A percentile compares a stretch with the other conserved stretches of the same genome.
Conservation (phyloP, 306 rosid species). For the Lathyrus sativus region DNA sequence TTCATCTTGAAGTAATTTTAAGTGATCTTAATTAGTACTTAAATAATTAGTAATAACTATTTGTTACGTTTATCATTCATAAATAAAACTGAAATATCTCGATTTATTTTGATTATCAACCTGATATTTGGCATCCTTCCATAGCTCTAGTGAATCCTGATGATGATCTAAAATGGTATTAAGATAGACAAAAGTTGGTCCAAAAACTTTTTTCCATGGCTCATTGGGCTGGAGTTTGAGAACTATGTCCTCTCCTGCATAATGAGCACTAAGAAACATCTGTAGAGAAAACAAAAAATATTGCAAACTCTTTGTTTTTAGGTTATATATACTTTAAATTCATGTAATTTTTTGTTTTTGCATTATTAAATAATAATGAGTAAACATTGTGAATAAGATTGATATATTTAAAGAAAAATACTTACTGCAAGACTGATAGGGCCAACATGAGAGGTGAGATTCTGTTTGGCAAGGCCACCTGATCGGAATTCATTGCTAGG, state of each 20-base stretch:
- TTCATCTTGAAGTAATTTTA: constrained; percentile 49
- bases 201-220: constrained; percentile 89
- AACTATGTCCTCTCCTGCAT: constrained; percentile 82
- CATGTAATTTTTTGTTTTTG: background rate
- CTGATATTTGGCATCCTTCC: constrained; percentile 88
- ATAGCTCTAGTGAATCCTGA: constrained; percentile 44
- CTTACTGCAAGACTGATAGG: constrained; percentile 76
- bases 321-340: background rate
- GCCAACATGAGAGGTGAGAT: constrained; percentile 84
- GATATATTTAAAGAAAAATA: background rate
- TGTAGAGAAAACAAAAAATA: constrained; percentile 31
- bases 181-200: constrained; percentile 72
- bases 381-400: background rate
- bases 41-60: background rate
- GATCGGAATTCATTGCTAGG: constrained; percentile 77
- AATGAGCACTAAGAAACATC: constrained; percentile 92
- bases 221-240: constrained; percentile 59
- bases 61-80: constrained; percentile 2
- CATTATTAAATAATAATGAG: too few relatives aligned
- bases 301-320: background rate
- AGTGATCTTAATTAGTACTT: constrained; percentile 19
- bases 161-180: constrained; percentile 44
- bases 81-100: background rate
- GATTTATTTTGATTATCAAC: constrained; percentile 36
- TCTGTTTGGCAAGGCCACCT: constrained; percentile 77